Evolutionary conservation across 2,329 filamentous ascomycete genomes (phyloP), one percentile per base, ranked within the genome.

Genomic region (Xylaria sp.): DNA sequence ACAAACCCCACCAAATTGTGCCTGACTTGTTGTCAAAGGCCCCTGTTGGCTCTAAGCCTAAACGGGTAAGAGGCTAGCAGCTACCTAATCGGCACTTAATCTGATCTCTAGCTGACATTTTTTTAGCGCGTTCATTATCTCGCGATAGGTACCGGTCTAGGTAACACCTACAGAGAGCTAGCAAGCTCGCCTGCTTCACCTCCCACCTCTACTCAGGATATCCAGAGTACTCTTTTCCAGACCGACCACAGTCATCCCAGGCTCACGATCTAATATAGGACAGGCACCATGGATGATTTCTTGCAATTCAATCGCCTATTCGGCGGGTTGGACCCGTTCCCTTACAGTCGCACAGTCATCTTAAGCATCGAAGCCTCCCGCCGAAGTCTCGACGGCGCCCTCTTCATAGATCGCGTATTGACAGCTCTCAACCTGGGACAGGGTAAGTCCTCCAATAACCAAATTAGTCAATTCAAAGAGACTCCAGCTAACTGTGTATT

Each of bases 351-450:
- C 60, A 83, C 84, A 63, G 76, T 83, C 33, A 78, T 87, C 58
- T 83, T 88, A 50, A 83, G 87, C 50, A 91, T 93, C 57, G 83
- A 89, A 62, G 78, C 82, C 31, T 86, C 86, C 72, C 88, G 91
- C 69, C 90, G 88, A 71, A 83, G 78, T 51, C 82, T 93, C 19
- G 87, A 89, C 64, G 89, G 90, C 68, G 80, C 84, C 60, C 84
- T 94, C 61, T 96, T 95, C 77, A 89, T 94, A 72, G 92, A 96
- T 75, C 87, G 90, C 57, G 86, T 96, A 42, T 79, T 95, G 64
- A 86, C 84, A 58, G 83, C 89, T 0, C 79, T 94, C 28, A 87
- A 89, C 28, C 85, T 95, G 61, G 82, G 83, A 69, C 88, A 90
- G 77, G 85, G 92, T 92, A 76, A 15, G 73, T 17, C n/a, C 11